Base-by-base conservation (phyloP, 495 filamentous ascomycete genomes). In the Oidiodendron maius region DNA sequence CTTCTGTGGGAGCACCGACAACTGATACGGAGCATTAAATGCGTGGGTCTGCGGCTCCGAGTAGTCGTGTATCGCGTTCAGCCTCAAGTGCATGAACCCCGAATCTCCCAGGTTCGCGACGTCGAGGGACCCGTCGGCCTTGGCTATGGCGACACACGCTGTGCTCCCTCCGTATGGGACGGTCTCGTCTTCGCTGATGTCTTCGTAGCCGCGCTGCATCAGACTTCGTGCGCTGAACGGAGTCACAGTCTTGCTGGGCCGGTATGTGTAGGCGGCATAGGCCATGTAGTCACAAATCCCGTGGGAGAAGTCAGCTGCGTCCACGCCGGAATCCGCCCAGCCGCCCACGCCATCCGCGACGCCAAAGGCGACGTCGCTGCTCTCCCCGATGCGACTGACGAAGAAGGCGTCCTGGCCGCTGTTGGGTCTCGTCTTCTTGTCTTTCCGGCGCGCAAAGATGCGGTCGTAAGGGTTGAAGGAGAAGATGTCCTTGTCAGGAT, bases 391-490 rank as follows among this genome's bases (percentile, higher is more conserved):
- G 10, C 76, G 78, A 56, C 84, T 86, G 30, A 93, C 81, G 67
- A 99, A 97, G 65, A 96, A 97, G 25, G 94, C 87, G 77, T 99
- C 93, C 62, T 97, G 89, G 10, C 93, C 93, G 41, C 84, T 89
- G 40, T 83, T 82, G 10, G 84, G 82, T n/a, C 87, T 74, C 44
- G 68, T 69, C 45, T 68, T 68, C 63, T 72, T 81, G 50, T 65
- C 67, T 41, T 62, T 64, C 52, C 63, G 70, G 50, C 59, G 76
- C 49, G 69, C 77, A 54, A 59, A 75, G 52, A 75, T 80, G 50
- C 62, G 71, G 56, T 75, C 70, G 49, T 76, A 75, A 24, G 83
- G 81, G 57, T 86, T 81, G 71, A 90, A 91, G 60, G 83, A 81
- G 66, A 87, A 90, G 37, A 81, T 65, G 64, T 93, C 81, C 24